A percentile compares a stretch with the other conserved stretches of the same genome.
Conservation (phyloP, 768 basidiomycete genomes). For the Xerocomellus dryophilus region DNA sequence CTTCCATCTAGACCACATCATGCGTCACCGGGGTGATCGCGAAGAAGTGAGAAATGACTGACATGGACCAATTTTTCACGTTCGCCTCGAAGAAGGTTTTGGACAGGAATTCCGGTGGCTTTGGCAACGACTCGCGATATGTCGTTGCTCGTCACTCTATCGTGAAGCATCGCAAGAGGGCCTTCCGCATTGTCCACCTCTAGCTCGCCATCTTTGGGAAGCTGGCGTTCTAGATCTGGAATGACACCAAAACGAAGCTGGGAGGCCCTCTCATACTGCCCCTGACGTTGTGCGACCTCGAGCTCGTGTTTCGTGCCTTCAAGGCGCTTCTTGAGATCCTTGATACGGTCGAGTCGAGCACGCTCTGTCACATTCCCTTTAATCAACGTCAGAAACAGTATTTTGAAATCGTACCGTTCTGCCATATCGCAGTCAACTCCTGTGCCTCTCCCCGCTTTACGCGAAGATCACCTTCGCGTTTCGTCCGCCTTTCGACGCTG, state of each 20-base stretch:
- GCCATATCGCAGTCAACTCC: conserved; percentile 64
- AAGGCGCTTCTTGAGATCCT: conserved; percentile 68
- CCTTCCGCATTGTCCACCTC: conserved; percentile 42
- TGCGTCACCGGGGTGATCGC: neutral
- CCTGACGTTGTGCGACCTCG: conserved; percentile 85
- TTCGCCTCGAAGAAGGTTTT: conserved; percentile 85
- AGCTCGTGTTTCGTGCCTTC: conserved; percentile 84
- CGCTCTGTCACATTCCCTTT: conserved; percentile 47
- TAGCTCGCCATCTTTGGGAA: conserved; percentile 51
- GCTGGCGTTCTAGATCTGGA: conserved; percentile 70
- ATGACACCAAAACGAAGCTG: conserved; percentile 83
- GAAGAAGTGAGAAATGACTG: conserved; percentile 26
- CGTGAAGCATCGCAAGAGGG: conserved; percentile 69
- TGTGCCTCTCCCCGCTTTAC: conserved; percentile 62
- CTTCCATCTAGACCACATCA: conserved; percentile 70
- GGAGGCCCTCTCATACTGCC: conserved; percentile 81
- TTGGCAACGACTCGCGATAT: conserved; percentile 87
- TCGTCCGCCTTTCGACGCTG: conserved; percentile 66
- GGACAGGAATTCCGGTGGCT: conserved; percentile 87
- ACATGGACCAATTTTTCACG: conserved; percentile 87
- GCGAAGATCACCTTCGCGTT: conserved; percentile 63
- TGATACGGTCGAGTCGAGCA: conserved; percentile 61
- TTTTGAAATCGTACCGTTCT: conserved; percentile 46
- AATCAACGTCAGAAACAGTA: neutral
- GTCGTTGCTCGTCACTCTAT: conserved; percentile 84